Base-by-base conservation (phyloP, 2,329 filamentous ascomycete genomes). In the Decorospora gaudefroyi region DNA sequence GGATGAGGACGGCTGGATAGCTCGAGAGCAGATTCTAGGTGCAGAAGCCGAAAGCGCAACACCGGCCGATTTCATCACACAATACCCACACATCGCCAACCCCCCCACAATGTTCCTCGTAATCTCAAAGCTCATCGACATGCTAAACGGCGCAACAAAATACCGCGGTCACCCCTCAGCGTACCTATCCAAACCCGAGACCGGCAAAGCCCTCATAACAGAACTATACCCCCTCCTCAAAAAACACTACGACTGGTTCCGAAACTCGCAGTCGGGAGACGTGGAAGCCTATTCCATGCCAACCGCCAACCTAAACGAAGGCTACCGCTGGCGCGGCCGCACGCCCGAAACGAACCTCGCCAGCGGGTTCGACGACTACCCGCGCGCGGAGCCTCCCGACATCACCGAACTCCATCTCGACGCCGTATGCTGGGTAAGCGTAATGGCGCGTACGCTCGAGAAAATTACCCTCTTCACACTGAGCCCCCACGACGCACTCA, bases 1-100 rank as follows among this genome's bases (percentile, higher is more conserved):
- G 80, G 92, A 97, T 56, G 85, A 91, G 9, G 90, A 97, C 66
- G 92, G 92, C 39, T 97, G 92, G 92, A 97, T 97, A 62, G 88
- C 87, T 4, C 84, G 92, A 37, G 92, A 97, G 74, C 91, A 96
- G 72, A 96, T 96, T 44, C 79, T 97, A 1, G 92, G 93, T 1
- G 72, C 79, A 1, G 93, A 97, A 73, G 91, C 92, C 27, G 84
- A 90, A 47, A 92, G 85, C 76, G 95, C 95, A 71, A 91, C 96
- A 2, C 92, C 92, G 0, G 70, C 78, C 4, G 90, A 96, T 67
- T 96, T 96, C 68, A 88, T 95, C 59, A 82, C 89, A 7, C 92
- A 97, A 67, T 96, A 95, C 64, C 91, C 92, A 12, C 90, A 96
- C 69, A 96, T 96, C 61, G 92, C 92, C 40, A 97, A 97, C 68